A percentile compares a stretch with the other conserved stretches of the same genome.
phyloP scores from a whole-genome alignment of 495 filamentous ascomycete genomes.

The Penicillium maclennaniae region DNA sequence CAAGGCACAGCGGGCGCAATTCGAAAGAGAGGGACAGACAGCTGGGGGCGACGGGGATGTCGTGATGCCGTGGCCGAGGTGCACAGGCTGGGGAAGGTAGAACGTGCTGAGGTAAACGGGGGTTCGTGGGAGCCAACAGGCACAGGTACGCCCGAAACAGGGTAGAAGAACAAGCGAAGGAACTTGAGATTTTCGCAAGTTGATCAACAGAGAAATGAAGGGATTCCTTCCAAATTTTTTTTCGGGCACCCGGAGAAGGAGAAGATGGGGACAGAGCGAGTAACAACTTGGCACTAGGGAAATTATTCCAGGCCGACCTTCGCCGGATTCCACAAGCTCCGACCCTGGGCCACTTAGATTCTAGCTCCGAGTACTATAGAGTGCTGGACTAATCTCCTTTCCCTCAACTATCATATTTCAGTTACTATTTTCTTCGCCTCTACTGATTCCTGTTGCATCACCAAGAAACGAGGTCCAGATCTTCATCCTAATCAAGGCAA shows the following conservation, averaged over 20 bases:
- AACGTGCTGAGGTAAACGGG: slow-evolving; percentile 21
- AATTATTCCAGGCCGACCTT: slow-evolving; percentile 20
- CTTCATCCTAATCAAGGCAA: slow-evolving; percentile 2
- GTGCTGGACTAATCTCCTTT: background rate
- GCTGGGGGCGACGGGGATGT: background rate
- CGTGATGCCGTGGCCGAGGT: slow-evolving; percentile 3
- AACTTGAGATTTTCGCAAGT: background rate
- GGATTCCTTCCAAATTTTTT: slow-evolving; percentile 1
- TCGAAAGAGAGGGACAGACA: slow-evolving; percentile 10
- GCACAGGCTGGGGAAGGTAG: slow-evolving; percentile 3
- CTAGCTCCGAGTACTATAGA: background rate
- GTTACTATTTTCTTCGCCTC: background rate
- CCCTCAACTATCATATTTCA: background rate
- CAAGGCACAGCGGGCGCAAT: slow-evolving; percentile 32
- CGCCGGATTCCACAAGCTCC: slow-evolving; percentile 17
- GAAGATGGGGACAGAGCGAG: background rate
- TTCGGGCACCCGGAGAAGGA: slow-evolving; percentile 4
- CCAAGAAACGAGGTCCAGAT: background rate
- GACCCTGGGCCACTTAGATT: background rate
- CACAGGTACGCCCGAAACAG: slow-evolving; percentile 5
- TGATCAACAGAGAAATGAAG: background rate
- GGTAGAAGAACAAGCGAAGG: slow-evolving; percentile 3
- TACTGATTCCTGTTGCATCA: background rate
- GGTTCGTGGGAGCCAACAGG: slow-evolving; percentile 14
- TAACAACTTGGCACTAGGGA: background rate